Conservation (phyloP, 192 early-diverging fungal genomes). For the Allomyces macrogynus region DNA sequence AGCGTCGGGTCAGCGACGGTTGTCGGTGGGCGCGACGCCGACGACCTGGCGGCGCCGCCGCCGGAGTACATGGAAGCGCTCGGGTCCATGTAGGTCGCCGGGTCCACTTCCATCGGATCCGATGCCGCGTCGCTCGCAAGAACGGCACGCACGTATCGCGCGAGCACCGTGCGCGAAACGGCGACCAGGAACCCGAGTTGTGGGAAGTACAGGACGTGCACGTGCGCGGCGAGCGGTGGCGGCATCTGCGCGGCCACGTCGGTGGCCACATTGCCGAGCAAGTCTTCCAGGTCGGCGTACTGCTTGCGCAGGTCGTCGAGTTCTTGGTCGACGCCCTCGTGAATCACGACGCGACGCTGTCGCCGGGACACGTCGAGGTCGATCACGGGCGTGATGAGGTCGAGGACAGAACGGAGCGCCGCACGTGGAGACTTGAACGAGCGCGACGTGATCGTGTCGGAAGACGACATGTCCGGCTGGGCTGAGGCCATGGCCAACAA, state of each 20-base stretch:
- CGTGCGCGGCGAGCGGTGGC: background rate
- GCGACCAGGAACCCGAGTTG: background rate
- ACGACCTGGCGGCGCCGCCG: too few relatives aligned
- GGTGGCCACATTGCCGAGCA: background rate
- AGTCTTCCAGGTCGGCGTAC: conserved; percentile 1
- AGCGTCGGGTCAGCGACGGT: background rate
- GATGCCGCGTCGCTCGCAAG: background rate
- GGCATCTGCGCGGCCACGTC: too few relatives aligned
- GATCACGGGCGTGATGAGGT: background rate
- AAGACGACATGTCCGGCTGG: too few relatives aligned
- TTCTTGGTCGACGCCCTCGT: conserved; percentile 2
- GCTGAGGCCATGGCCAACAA: too few relatives aligned
- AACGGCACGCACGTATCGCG: background rate
- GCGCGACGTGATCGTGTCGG: too few relatives aligned
- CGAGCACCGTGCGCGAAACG: background rate
- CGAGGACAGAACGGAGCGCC: background rate
- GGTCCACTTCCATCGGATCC: too few relatives aligned
- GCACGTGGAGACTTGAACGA: too few relatives aligned
- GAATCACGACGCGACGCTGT: too few relatives aligned
- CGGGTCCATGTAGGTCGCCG: too few relatives aligned
- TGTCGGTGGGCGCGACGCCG: too few relatives aligned
- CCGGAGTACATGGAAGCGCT: too few relatives aligned
- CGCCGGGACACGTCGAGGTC: conserved; percentile 2
- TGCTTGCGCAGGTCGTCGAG: conserved; percentile 1
- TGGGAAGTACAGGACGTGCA: background rate